Conservation (phyloP, 169 alveolate genomes). For the Toxoplasma gondii region DNA sequence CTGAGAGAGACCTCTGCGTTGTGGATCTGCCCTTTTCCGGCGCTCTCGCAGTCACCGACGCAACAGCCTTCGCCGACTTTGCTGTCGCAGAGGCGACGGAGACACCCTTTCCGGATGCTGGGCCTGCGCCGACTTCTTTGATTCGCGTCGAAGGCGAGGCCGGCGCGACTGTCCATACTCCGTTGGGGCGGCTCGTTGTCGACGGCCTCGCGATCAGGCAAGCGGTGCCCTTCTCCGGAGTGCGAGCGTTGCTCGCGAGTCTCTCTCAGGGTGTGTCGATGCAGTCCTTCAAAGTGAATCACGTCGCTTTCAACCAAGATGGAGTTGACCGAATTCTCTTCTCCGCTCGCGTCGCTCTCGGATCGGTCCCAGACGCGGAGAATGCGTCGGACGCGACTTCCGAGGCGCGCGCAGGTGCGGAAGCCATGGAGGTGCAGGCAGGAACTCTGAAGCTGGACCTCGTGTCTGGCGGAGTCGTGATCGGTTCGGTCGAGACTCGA, state of each 20-base stretch:
- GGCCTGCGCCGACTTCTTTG: no score
- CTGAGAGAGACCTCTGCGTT: neutral
- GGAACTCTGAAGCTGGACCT: neutral
- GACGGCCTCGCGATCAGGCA: neutral
- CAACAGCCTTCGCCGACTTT: neutral
- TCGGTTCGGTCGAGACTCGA: neutral
- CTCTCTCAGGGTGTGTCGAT: neutral
- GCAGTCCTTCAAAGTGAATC: neutral
- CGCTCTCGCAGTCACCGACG: neutral
- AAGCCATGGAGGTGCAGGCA: constrained; percentile 4
- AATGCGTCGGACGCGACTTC: neutral
- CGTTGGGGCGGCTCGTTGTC: neutral
- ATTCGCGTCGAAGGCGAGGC: constrained; percentile 18
- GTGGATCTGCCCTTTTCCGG: neutral
- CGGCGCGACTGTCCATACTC: neutral
- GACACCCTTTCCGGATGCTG: neutral
- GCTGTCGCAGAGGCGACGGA: neutral
- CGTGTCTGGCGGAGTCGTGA: neutral
- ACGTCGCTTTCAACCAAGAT: neutral
- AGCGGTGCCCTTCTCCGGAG: neutral
- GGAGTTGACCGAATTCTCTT: neutral
- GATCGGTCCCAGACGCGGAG: neutral
- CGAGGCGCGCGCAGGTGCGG: neutral
- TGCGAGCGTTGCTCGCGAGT: neutral
- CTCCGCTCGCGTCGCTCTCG: neutral